A percentile compares a stretch with the other conserved stretches of the same genome.
These are phyloP conservation scores for Komagataella kurtzmanii DNA, from an alignment of 805 yeast species.

Conservation along the genomic window DNA sequence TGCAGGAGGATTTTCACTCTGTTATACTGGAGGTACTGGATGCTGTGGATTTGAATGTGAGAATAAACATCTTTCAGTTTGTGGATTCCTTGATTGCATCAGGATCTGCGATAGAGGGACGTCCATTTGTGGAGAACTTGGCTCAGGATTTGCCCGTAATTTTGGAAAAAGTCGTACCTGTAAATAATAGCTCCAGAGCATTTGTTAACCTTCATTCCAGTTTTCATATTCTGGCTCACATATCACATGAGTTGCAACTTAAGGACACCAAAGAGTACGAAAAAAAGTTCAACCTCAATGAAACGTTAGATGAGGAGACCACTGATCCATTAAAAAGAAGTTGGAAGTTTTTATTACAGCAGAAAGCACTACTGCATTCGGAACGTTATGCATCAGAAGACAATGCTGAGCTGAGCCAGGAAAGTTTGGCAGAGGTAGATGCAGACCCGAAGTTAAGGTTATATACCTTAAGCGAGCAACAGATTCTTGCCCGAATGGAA, in stretches of 20 bases:
- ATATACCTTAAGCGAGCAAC: conserved; percentile 19
- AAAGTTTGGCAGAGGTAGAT: not conserved
- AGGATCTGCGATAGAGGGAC: conserved; percentile 1
- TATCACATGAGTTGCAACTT: conserved; percentile 11
- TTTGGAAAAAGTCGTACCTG: conserved; percentile 22
- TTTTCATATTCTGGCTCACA: conserved; percentile 11
- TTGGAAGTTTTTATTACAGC: not conserved
- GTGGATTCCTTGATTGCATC: conserved; percentile 40
- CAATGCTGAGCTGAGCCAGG: not conserved
- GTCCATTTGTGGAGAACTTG: conserved; percentile 10
- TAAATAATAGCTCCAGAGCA: conserved; percentile 8
- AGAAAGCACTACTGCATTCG: not conserved
- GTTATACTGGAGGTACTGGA: conserved; percentile 49
- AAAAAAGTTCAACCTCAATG: conserved; percentile 16
- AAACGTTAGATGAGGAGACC: conserved; percentile 23
- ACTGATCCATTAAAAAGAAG: conserved; percentile 6
- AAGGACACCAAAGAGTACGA: conserved; percentile 11
- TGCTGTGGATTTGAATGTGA: conserved; percentile 39
- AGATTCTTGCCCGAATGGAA: conserved; percentile 71
- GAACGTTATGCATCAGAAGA: not conserved
- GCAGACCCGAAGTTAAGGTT: not conserved
- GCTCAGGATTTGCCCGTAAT: conserved; percentile 20
- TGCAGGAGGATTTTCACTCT: conserved; percentile 56
- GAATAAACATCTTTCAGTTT: conserved; percentile 58
- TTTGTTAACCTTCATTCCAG: conserved; percentile 16